A percentile compares a stretch with the other conserved stretches of the same genome.
These are phyloP conservation scores for Camelina sativa DNA, from an alignment of 345 rosid genomes.

Conservation along the genomic window DNA sequence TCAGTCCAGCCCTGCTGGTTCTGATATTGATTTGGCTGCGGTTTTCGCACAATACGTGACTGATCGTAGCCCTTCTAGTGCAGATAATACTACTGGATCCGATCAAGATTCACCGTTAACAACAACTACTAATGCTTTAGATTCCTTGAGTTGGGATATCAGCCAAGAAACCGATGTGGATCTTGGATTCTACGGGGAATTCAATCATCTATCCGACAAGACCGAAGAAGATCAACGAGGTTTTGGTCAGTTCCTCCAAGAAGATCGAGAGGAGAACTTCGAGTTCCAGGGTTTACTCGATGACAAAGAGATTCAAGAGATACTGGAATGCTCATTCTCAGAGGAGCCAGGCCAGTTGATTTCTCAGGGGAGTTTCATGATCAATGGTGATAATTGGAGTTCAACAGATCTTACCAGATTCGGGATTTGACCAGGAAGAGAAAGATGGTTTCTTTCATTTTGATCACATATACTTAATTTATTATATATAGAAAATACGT, in stretches of 20 bases:
- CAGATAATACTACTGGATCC: constrained; percentile 39
- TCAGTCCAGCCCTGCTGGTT: constrained; percentile 26
- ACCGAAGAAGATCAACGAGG: constrained; percentile 29
- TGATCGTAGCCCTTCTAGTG: constrained; percentile 43
- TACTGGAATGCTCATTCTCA: constrained; percentile 38
- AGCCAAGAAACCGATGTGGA: constrained; percentile 36
- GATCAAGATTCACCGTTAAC: constrained; percentile 43
- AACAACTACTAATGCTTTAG: constrained; percentile 32
- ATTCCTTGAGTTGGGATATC: constrained; percentile 43
- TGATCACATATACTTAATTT: constrained; percentile 22
- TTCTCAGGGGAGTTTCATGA: constrained; percentile 48
- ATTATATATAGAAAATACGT: constrained; percentile 20
- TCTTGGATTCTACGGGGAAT: constrained; percentile 36
- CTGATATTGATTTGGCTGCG: constrained; percentile 66
- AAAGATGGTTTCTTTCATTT: constrained; percentile 6
- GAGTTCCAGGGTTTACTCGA: constrained; percentile 46
- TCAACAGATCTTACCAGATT: constrained; percentile 62
- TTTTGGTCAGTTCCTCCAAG: constrained; percentile 33
- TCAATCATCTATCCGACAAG: constrained; percentile 21
- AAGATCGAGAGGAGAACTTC: constrained; percentile 40
- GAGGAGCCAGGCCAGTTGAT: constrained; percentile 49
- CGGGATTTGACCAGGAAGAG: constrained; percentile 43
- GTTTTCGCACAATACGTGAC: constrained; percentile 76
- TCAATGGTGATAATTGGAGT: constrained; percentile 54
- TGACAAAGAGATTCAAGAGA: constrained; percentile 57